Evolutionary conservation across 176 grass and related monocot species (phyloP), one percentile per base, ranked within the genome.

Genomic region (Zoysia pacifica): DNA sequence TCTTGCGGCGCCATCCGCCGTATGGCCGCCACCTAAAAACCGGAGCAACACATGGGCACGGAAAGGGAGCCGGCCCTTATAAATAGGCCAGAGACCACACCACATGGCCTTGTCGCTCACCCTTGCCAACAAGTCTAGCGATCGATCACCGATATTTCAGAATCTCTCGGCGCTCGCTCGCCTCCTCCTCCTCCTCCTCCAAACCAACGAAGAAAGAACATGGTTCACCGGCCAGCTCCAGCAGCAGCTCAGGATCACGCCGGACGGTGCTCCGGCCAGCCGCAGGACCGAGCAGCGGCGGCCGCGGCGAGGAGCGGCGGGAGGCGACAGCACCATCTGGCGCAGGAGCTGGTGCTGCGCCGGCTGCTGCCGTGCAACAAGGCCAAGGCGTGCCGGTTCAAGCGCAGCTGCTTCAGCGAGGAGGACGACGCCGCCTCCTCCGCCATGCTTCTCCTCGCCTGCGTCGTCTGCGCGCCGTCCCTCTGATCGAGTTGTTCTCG

Each of bases 401-500:
- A 97, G 87, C 91, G 89, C 59, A 91, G 80, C 84, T 87, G 89
- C 84, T 97, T 91, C 85, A 97, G 78, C 78, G 85, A 94, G 67
- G 94, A 97, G 71, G 87, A 94, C 0, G 85, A 94, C 75, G 94
- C 62, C 4, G 80, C 85, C 11, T 85, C 89, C 61, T 92, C 89
- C 75, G 94, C 91, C 45, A 92, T 97, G 45, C 85, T 97, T 4
- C 76, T 97, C 50, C 80, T 94, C 67, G 94, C 89, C 44, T 94
- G 91, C 62, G 78, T 97, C 86, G 89, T 90, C 56, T 97, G 83
- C 74, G 37, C 82, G 18, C 79, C 91, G 46, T 77, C 80, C 13
- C 19, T 84, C 48, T 87, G 41, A 11, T 75, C 43, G n/a, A 63
- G 9, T 56, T 38, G 16, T 11, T n/a, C n/a, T n/a, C n/a, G n/a